Evolutionary conservation across 73 alveolate species (phyloP), one percentile per base, ranked within the genome.

Genomic region (Chromera velia): DNA sequence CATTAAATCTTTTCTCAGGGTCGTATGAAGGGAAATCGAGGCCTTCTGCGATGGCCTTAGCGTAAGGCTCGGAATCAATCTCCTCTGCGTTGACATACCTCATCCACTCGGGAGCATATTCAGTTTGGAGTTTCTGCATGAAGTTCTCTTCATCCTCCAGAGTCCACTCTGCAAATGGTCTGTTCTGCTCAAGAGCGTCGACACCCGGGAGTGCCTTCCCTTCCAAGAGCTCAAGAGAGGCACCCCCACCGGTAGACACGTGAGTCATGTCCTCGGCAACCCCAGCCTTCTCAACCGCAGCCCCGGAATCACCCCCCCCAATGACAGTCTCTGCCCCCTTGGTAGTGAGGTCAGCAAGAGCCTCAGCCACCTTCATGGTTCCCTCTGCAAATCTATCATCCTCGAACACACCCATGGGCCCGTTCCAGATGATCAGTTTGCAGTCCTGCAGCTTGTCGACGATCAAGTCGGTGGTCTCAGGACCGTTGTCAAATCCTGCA

Each of bases 191-290:
- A 13, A 87, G 75, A 49, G 70, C 67, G 55, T 68, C 84, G 26
- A 84, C 83, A 33, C 96, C 95, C 28, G 96, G 96, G 26, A 92
- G 93, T 69, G 78, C 90, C 75, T 88, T 92, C 55, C 98, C 98
- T 79, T 92, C 98, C 33, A 92, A 76, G 24, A 92, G 86, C 85
- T 91, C 96, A 17, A 92, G 81, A 17, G 94, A 84, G 0, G 96
- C 98, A 40, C 96, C 96, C 80, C 98, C 98, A 46, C 98, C 98
- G 24, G 98, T 93, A 65, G 91, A 81, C 62, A 93, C 90, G 84
- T 93, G 95, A 32, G 87, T 84, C 34, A 87, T 73, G 65, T 82
- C 76, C 32, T 34, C 79, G 55, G 87, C 82, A 34, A 46, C 40
- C 33, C 89, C 87, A 27, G 49, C 24, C 32, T 67, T 32, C 75